A percentile compares a stretch with the other conserved stretches of the same genome.
Conservation (phyloP, 768 basidiomycete genomes). For the Imleria badia region DNA sequence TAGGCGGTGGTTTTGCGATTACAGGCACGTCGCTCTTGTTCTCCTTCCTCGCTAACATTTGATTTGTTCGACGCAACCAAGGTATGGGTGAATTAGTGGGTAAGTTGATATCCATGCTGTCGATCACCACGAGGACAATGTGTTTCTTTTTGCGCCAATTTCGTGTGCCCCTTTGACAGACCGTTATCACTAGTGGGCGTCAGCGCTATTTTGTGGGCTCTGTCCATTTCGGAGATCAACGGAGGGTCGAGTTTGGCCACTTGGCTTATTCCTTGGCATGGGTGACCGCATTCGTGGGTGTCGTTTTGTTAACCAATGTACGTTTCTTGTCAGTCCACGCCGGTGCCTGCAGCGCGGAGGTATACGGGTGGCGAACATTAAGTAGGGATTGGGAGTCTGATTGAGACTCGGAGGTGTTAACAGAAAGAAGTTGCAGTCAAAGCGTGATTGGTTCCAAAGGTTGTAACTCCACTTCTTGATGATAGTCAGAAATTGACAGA, state of each 20-base stretch:
- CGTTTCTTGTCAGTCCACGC: conserved; percentile 7
- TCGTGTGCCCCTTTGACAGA: conserved; percentile 42
- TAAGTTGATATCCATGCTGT: background rate
- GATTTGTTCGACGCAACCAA: too few species aligned
- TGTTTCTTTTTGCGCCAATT: conserved; percentile 30
- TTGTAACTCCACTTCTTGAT: too few species aligned
- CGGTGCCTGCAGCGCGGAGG: background rate
- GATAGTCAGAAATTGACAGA: too few species aligned
- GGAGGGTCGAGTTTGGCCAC: too few species aligned
- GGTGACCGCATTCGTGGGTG: conserved; percentile 8
- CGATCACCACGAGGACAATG: background rate
- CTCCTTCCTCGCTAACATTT: background rate
- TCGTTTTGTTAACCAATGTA: conserved; percentile 9
- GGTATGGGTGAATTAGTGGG: conserved; percentile 26
- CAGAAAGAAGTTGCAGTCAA: too few species aligned
- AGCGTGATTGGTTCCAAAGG: too few species aligned
- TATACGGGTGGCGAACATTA: background rate
- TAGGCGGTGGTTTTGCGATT: conserved; percentile 50
- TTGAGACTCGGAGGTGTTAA: too few species aligned
- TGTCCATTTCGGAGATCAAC: background rate
- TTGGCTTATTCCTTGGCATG: background rate
- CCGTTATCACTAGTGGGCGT: conserved; percentile 55
- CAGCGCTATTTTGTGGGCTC: conserved; percentile 51
- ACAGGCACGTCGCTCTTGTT: conserved; percentile 30
- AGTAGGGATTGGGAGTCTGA: too few species aligned